A percentile compares a stretch with the other conserved stretches of the same genome.
These are phyloP conservation scores for Petunia hybrid DNA, from an alignment of 305 asterid genomes.

Conservation along the genomic window DNA sequence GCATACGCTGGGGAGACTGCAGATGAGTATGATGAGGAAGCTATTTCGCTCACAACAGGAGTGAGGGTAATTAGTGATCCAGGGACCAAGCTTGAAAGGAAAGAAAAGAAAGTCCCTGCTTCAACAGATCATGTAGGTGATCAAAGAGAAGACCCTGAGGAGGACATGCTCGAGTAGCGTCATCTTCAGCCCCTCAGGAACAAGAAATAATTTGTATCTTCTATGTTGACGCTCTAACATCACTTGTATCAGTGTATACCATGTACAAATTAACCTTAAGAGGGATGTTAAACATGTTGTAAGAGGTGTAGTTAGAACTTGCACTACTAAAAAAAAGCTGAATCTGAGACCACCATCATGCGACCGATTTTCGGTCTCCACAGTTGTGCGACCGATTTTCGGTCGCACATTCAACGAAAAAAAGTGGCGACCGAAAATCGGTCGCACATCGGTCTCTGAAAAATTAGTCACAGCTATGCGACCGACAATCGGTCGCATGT, in stretches of 20 bases:
- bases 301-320: neutral
- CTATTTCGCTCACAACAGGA: slow-evolving; percentile 46
- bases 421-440: too few species aligned
- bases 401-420: too few species aligned
- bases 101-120: slow-evolving; percentile 44
- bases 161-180: slow-evolving; percentile 47
- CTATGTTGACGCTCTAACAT: neutral
- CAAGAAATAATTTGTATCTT: neutral
- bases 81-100: slow-evolving; percentile 46
- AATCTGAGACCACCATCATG: too few species aligned
- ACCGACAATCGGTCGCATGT: too few species aligned
- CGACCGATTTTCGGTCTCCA: too few species aligned
- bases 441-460: too few species aligned
- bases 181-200: neutral
- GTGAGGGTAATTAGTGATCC: slow-evolving; percentile 41
- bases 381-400: too few species aligned
- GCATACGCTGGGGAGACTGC: slow-evolving; percentile 43
- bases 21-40: slow-evolving; percentile 51
- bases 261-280: neutral
- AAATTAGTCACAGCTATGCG: too few species aligned
- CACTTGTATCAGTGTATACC: neutral
- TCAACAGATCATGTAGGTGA: slow-evolving; percentile 34
- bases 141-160: slow-evolving; percentile 42
- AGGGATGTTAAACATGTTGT: neutral
- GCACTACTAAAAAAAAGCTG: too few species aligned